Percentiles rank a stretch among this genome's conserved stretches.
Evolutionary conservation across 2,329 filamentous ascomycete species (phyloP).

Genomic region (Myriosclerotinia curreyana): DNA sequence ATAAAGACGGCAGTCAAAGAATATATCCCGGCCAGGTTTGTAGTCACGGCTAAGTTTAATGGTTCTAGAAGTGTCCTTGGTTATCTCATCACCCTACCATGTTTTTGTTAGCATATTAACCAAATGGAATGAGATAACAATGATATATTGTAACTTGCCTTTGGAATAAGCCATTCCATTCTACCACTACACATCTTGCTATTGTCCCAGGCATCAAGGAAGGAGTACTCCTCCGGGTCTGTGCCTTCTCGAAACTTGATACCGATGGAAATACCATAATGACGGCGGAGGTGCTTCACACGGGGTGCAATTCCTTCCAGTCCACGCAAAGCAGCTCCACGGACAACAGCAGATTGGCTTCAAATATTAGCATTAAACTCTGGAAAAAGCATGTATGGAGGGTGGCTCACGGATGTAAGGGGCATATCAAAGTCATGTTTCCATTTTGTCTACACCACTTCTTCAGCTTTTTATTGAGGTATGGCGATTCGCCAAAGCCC

Average conservation of each 20-base stretch:
- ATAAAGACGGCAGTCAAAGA: not conserved
- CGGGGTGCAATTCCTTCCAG: conserved; percentile 25
- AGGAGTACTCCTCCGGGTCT: conserved; percentile 10
- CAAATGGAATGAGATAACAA: not conserved
- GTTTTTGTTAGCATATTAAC: conserved; percentile 2
- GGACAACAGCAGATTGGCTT: conserved; percentile 31
- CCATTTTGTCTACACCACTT: conserved; percentile 29
- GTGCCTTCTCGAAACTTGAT: conserved; percentile 20
- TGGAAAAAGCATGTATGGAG: not conserved
- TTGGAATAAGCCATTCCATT: conserved; percentile 25
- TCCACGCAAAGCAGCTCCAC: conserved; percentile 28
- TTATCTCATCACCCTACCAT: conserved; percentile 21
- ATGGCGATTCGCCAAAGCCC: conserved; percentile 28
- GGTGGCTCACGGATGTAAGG: conserved; percentile 27
- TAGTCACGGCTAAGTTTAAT: not conserved
- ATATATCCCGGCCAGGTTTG: not conserved
- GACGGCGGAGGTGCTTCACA: conserved; percentile 20
- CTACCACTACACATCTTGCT: conserved; percentile 8
- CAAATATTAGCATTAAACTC: conserved; percentile 9
- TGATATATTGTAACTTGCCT: conserved; percentile 20
- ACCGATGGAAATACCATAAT: conserved; percentile 17
- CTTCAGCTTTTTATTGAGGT: conserved; percentile 26
- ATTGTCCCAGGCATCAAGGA: not conserved
- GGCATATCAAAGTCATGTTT: conserved; percentile 28
- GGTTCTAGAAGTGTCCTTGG: conserved; percentile 20